phyloP scores from a whole-genome alignment of 1,284 basidiomycete genomes.

The Apiotrichum montevideense region DNA sequence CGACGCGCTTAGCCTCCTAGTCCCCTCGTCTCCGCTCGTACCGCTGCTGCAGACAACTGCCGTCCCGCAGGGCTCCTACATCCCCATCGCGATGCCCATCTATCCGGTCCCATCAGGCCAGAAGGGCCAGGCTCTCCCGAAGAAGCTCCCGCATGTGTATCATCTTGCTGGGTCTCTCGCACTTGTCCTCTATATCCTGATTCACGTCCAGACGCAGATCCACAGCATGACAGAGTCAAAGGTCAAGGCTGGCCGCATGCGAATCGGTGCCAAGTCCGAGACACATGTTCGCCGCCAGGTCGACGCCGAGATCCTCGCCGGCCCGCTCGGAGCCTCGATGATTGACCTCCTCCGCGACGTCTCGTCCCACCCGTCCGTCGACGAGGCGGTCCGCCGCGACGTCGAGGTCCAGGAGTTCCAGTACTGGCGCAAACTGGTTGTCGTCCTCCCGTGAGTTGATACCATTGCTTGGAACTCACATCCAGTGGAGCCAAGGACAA shows the following conservation, averaged over 20 bases:
- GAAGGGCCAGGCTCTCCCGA: slow-evolving; percentile 36
- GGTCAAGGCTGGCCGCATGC: slow-evolving; percentile 65
- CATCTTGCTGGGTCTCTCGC: slow-evolving; percentile 48
- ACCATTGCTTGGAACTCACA: background rate
- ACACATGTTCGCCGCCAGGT: slow-evolving; percentile 61
- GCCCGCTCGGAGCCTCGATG: slow-evolving; percentile 37
- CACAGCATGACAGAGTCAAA: slow-evolving; percentile 57
- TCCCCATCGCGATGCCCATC: slow-evolving; percentile 33
- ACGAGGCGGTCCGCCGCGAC: slow-evolving; percentile 32
- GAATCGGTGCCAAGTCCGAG: slow-evolving; percentile 62
- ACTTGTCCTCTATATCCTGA: slow-evolving; percentile 44
- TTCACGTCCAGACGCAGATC: slow-evolving; percentile 57
- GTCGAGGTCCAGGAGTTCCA: slow-evolving; percentile 41
- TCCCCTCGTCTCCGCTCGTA: slow-evolving; percentile 69
- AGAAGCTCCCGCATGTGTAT: slow-evolving; percentile 46
- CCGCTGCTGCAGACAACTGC: slow-evolving; percentile 61
- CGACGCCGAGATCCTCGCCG: slow-evolving; percentile 41
- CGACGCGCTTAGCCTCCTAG: slow-evolving; percentile 60
- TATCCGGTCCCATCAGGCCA: slow-evolving; percentile 60
- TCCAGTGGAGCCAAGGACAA: slow-evolving; percentile 4
- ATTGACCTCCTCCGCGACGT: slow-evolving; percentile 35
- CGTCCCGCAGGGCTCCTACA: slow-evolving; percentile 47
- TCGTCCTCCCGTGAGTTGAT: slow-evolving; percentile 14
- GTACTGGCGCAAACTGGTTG: slow-evolving; percentile 37
- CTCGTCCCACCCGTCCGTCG: slow-evolving; percentile 29